phyloP scores from a whole-genome alignment of 2,329 filamentous ascomycete species.

The Alternaria tenuissima region DNA sequence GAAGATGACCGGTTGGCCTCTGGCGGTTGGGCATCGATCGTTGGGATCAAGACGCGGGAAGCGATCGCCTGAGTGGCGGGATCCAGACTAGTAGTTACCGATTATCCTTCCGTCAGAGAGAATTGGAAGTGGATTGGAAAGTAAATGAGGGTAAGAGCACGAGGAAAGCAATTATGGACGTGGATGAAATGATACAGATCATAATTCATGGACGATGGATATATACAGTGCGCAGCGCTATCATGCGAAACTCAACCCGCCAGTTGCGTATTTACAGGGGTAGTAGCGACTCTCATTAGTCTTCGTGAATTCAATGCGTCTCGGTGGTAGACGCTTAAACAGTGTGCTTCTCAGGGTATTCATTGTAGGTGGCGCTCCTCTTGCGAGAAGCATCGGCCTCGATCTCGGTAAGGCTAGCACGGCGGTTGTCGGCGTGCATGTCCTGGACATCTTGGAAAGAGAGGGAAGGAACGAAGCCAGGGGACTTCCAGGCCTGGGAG shows the following conservation, averaged over 20 bases:
- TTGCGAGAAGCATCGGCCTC: constrained; percentile 44
- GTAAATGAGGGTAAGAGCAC: not conserved
- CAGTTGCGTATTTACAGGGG: constrained; percentile 1
- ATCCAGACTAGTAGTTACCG: not conserved
- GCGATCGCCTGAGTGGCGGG: not conserved
- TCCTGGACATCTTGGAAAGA: constrained; percentile 51
- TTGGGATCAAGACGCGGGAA: not conserved
- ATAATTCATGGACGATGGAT: constrained; percentile 6
- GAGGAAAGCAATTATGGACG: not conserved
- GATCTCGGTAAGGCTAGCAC: constrained; percentile 43
- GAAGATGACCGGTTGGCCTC: not conserved
- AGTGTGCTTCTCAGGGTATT: constrained; percentile 30
- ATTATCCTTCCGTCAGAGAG: not conserved
- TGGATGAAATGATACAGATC: not conserved
- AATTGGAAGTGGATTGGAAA: not conserved
- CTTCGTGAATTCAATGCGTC: not conserved
- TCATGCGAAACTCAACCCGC: not conserved
- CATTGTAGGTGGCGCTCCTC: constrained; percentile 44
- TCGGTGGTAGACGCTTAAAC: constrained; percentile 3
- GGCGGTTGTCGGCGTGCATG: constrained; percentile 32
- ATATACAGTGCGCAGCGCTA: not conserved
- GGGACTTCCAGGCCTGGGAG: constrained; percentile 74
- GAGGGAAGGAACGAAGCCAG: constrained; percentile 66
- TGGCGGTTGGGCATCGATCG: not conserved
- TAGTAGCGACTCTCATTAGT: not conserved